A percentile compares a stretch with the other conserved stretches of the same genome.
These are phyloP conservation scores for Brettanomyces bruxellensis DNA, from an alignment of 805 yeast species.

Conservation along the genomic window DNA sequence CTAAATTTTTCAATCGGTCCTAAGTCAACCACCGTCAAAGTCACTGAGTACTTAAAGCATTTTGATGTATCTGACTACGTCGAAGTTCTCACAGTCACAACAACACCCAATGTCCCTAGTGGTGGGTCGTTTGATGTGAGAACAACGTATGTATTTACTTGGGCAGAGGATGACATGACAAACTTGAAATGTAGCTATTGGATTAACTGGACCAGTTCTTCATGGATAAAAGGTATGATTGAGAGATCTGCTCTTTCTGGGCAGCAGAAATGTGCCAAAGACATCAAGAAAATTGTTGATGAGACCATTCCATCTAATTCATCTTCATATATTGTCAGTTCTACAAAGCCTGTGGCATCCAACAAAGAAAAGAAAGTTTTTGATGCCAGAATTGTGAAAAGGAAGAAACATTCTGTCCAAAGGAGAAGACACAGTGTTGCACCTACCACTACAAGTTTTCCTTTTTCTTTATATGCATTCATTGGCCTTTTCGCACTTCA, in stretches of 20 bases:
- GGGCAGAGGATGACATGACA: conserved; percentile 63
- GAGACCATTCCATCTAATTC: conserved; percentile 8
- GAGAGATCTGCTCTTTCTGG: conserved; percentile 82
- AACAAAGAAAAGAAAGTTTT: not conserved
- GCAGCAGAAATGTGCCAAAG: conserved; percentile 51
- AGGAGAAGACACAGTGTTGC: too few relatives aligned
- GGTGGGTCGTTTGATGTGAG: conserved; percentile 74
- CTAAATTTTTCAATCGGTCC: conserved; percentile 85
- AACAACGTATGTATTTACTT: conserved; percentile 62
- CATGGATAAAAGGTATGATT: conserved; percentile 87
- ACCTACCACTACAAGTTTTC: too few relatives aligned
- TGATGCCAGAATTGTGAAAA: not conserved
- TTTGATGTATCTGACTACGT: conserved; percentile 47
- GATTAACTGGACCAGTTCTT: conserved; percentile 82
- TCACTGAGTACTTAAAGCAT: conserved; percentile 47
- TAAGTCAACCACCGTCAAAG: conserved; percentile 67
- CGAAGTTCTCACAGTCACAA: conserved; percentile 51
- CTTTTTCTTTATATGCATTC: not conserved
- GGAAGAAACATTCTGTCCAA: not conserved
- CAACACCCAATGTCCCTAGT: conserved; percentile 92
- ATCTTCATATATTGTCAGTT: not conserved
- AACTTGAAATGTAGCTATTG: conserved; percentile 56
- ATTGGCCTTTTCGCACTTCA: not conserved
- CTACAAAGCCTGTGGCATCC: not conserved
- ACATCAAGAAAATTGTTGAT: conserved; percentile 23